Base-by-base conservation (phyloP, 306 rosid genomes). In the Dalbergia cultrata region DNA sequence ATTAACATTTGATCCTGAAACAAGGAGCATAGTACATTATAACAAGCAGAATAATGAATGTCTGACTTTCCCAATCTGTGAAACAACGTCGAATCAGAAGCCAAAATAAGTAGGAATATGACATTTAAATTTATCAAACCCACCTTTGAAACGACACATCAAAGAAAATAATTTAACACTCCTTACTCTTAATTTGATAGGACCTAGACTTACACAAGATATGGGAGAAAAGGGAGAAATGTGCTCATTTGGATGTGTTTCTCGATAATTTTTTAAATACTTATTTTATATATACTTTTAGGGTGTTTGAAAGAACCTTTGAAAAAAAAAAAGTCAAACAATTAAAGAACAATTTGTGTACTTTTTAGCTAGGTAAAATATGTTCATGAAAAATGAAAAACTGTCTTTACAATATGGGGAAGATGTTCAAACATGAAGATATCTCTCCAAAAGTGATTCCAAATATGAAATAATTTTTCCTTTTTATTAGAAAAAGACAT, bases 1-100 rank as follows among this genome's bases (percentile, higher is more conserved):
- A 65, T n/a, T 95, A 35, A 95, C 99, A 73, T 95, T 95, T 80
- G 98, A 87, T 54, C 93, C 99, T 95, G 95, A 57, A 85, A 85
- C 86, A 86, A 77, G 83, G 22, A 57, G 50, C 43, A 52, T 9
- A 59, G 9, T 14, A 68, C 52, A 70, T 62, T 75, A 56, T 5
- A 50, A 77, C 74, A 6, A 49, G 6, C 45, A 67, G 81, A 35
- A 83, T 22, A 71, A 17, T 56, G 44, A 63, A 16, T n/a, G 58
- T 14, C 16, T 13, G 63, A 57, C 71, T 70, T 45, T 37, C 67
- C 56, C 62, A 35, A 85, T 57, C 33, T 58, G 82, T 60, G 59
- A 66, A 75, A 57, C 72, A 75, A 47, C 77, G 57, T 44, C 5
- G 50, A 54, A 76, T 43, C 56, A 45, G 61, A 80, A 45, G 70